Evolutionary conservation across 2,329 filamentous ascomycete species (phyloP), one percentile per base, ranked within the genome.

Genomic region (Aspergillus hiratsukae): DNA sequence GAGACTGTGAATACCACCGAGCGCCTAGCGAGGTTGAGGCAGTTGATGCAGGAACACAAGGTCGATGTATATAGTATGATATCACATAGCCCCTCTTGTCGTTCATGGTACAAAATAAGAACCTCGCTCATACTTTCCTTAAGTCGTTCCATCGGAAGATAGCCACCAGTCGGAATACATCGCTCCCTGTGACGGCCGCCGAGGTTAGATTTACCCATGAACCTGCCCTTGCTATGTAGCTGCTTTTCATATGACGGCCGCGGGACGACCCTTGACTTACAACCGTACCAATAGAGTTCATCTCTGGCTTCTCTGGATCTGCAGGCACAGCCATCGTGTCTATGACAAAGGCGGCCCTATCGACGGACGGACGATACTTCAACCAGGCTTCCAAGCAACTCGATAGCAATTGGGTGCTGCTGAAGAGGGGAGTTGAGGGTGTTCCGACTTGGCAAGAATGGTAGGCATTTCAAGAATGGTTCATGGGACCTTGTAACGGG

Each of bases 91-190:
- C 57, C 58, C 46, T 17, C 48, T 56, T 46, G 7, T 49, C 48
- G 48, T 48, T 17, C n/a, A 28, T 52, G 49, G 19, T 35, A 37
- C 6, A n/a, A n/a, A 59, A 59, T 46, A n/a, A 54, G 55, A 58
- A 54, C 41, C 46, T 61, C 62, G 66, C 76, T 81, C 65, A 69
- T 62, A 28, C 48, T 60, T 64, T 64, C 53, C 54, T 51, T 59
- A 71, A 97, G 93, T 99, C 70, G 84, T 97, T 6, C 94, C 94
- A 0, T 97, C 93, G 35, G 94, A 97, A 83, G 94, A 99, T 73
- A 93, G 90, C 71, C 94, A 99, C 73, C 90, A 93, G 65, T 97
- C 93, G 64, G 94, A 99, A 78, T 99, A 99, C 75, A 97, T 97
- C 73, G 94, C 94, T 51, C 87, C 88, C n/a, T 96, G 91, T 72